Conservation (phyloP, 371 early-diverging fungal species). For the Phascolomyces articulosus region DNA sequence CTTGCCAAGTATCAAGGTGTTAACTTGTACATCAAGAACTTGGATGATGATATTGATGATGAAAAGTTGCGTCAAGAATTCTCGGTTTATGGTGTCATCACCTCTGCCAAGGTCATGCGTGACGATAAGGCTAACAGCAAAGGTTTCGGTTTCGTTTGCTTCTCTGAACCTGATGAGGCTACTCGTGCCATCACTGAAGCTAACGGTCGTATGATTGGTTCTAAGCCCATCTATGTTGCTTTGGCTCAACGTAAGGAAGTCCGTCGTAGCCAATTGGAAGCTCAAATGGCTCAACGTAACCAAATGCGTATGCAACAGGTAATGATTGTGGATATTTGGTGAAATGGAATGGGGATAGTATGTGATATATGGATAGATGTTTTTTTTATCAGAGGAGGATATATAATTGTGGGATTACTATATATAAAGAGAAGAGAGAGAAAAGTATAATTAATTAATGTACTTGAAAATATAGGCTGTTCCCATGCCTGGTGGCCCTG, state of each 20-base stretch:
- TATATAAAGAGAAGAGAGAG: too few species aligned
- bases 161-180: slow-evolving; percentile 90
- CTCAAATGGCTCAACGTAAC: slow-evolving; percentile 92
- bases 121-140: slow-evolving; percentile 85
- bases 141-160: slow-evolving; percentile 94
- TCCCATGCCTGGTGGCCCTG: slow-evolving; percentile 51
- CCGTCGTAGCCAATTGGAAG: slow-evolving; percentile 91
- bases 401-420: too few species aligned
- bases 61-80: slow-evolving; percentile 95
- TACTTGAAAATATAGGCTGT: slow-evolving; percentile 17
- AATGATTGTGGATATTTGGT: background rate
- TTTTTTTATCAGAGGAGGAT: too few species aligned
- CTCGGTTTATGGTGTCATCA: slow-evolving; percentile 92
- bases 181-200: slow-evolving; percentile 91
- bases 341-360: background rate
- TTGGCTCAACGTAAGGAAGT: slow-evolving; percentile 98
- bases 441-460: too few species aligned
- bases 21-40: slow-evolving; percentile 98
- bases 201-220: slow-evolving; percentile 90
- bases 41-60: slow-evolving; percentile 95
- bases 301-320: slow-evolving; percentile 77
- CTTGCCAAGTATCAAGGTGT: slow-evolving; percentile 97
- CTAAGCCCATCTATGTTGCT: slow-evolving; percentile 98
- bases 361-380: too few species aligned
- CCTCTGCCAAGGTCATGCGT: slow-evolving; percentile 96